A percentile compares a stretch with the other conserved stretches of the same genome.
Conservation (phyloP, 805 yeast genomes). For the Maudiozyma serrabonitensis region DNA sequence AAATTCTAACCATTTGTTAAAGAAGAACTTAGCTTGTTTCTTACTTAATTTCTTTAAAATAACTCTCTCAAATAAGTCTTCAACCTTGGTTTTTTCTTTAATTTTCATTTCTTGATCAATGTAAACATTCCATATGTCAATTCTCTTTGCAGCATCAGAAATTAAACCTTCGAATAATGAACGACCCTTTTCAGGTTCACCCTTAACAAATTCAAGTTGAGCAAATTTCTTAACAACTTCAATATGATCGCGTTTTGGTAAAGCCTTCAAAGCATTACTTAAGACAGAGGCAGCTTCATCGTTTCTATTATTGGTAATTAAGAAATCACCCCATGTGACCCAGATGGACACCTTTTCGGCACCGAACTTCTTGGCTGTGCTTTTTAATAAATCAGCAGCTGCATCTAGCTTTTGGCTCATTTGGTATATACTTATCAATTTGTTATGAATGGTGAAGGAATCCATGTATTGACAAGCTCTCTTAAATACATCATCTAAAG, state of each 20-base stretch:
- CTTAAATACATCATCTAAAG: constrained; percentile 71
- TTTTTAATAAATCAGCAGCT: constrained; percentile 60
- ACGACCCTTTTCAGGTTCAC: constrained; percentile 91
- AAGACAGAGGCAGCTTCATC: constrained; percentile 65
- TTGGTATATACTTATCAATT: constrained; percentile 63
- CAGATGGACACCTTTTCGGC: constrained; percentile 57
- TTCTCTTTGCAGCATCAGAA: constrained; percentile 81
- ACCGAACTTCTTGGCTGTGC: constrained; percentile 73
- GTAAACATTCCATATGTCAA: constrained; percentile 92
- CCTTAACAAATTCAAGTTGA: constrained; percentile 74
- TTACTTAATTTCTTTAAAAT: constrained; percentile 53
- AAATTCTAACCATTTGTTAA: constrained; percentile 79
- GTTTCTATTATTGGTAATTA: constrained; percentile 45
- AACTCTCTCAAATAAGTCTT: constrained; percentile 76
- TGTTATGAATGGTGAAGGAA: constrained; percentile 68
- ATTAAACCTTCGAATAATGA: constrained; percentile 88
- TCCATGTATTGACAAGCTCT: constrained; percentile 90
- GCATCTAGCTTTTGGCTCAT: constrained; percentile 61
- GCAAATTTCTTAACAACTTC: constrained; percentile 84
- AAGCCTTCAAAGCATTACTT: constrained; percentile 59
- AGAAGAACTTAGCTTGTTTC: constrained; percentile 91
- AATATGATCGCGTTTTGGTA: constrained; percentile 65
- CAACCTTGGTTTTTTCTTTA: constrained; percentile 57
- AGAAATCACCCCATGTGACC: constrained; percentile 72
- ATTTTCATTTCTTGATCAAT: constrained; percentile 83